Conservation (phyloP, 345 rosid genomes). For the Clausena lansium region DNA sequence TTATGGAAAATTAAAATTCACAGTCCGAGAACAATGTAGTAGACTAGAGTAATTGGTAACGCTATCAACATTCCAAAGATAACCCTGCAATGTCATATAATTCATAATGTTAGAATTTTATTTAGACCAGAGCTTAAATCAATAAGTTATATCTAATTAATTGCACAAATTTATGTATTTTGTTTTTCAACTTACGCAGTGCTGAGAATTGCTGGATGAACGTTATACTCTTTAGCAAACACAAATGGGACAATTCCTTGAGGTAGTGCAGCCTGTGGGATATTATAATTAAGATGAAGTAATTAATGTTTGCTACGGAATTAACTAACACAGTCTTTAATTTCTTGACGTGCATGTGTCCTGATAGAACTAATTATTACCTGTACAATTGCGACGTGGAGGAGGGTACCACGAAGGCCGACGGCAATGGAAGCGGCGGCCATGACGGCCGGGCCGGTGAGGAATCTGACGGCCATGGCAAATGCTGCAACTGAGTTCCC, state of each 20-base stretch:
- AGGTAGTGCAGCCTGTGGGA: conserved; percentile 66
- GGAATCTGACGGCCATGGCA: conserved; percentile 90
- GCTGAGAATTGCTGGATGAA: conserved; percentile 83
- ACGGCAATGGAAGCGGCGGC: conserved; percentile 79
- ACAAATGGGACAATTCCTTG: conserved; percentile 94
- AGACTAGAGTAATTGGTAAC: conserved; percentile 83
- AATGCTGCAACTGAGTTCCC: conserved; percentile 83
- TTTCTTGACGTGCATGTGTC: not conserved
- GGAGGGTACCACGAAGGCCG: conserved; percentile 81
- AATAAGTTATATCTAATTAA: not conserved
- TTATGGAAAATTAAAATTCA: conserved; percentile 26
- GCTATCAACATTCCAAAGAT: conserved; percentile 98
- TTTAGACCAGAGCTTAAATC: not conserved
- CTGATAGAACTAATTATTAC: conserved; percentile 35
- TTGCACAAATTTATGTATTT: not conserved
- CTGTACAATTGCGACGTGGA: conserved; percentile 92
- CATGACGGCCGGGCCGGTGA: conserved; percentile 94
- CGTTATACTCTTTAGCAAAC: conserved; percentile 86
- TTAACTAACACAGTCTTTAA: too few species aligned
- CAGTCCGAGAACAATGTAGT: conserved; percentile 85
- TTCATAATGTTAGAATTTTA: not conserved
- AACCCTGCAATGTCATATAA: conserved; percentile 53
- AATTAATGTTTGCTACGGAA: not conserved
- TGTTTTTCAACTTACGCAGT: conserved; percentile 53
- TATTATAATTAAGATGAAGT: too few species aligned